phyloP scores from a whole-genome alignment of 179 eudicot species.

The Dionaea muscipula region DNA sequence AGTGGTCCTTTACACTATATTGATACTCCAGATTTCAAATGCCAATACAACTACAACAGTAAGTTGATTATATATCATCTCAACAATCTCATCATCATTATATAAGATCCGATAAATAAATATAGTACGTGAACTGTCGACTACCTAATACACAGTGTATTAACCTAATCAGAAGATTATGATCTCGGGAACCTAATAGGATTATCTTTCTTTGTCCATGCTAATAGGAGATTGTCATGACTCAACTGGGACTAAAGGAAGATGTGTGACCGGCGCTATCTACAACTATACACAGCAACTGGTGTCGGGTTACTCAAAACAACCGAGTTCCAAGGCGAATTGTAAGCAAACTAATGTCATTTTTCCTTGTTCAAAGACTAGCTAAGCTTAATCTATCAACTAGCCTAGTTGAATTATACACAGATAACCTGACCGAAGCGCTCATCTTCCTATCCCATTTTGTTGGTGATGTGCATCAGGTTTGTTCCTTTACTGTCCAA shows the following conservation, averaged over 20 bases:
- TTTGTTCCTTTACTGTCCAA: slow-evolving; percentile 17
- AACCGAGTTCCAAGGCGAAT: slow-evolving; percentile 17
- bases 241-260: slow-evolving; percentile 39
- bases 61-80: slow-evolving; percentile 20
- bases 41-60: slow-evolving; percentile 73
- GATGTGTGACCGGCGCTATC: slow-evolving; percentile 84
- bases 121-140: too few species aligned
- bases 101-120: too few species aligned
- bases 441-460: slow-evolving; percentile 92
- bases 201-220: not conserved
- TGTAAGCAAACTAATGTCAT: slow-evolving; percentile 43
- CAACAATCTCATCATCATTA: too few species aligned
- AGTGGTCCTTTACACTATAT: slow-evolving; percentile 69
- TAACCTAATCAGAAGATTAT: too few species aligned
- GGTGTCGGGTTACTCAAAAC: slow-evolving; percentile 30
- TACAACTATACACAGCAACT: slow-evolving; percentile 80
- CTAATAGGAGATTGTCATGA: slow-evolving; percentile 93
- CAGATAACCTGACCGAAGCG: slow-evolving; percentile 99
- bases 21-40: slow-evolving; percentile 93
- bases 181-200: not conserved
- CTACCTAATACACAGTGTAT: too few species aligned
- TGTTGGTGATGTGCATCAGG: slow-evolving; percentile 97
- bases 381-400: too few species aligned
- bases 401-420: too few species aligned
- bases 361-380: too few species aligned